Percentiles rank a stretch among this genome's conserved stretches.
Conservation (phyloP, 176 grass and related monocot species). For the Bolboschoenus planiculmis region DNA sequence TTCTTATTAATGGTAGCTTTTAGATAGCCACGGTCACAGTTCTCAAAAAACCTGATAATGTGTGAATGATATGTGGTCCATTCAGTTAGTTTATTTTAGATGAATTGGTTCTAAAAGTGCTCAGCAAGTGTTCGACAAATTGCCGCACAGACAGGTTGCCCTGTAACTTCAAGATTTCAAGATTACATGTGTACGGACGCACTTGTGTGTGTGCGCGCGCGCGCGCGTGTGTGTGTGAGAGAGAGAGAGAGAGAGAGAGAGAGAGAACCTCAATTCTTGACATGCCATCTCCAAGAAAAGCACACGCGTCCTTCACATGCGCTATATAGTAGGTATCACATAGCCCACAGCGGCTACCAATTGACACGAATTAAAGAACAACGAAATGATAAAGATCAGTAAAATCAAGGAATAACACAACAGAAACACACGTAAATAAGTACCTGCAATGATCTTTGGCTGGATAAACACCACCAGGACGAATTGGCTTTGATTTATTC, state of each 20-base stretch:
- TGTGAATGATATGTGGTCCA: too few relatives aligned
- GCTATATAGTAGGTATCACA: slow-evolving; percentile 96
- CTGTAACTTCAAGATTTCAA: too few relatives aligned
- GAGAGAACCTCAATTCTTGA: slow-evolving; percentile 67
- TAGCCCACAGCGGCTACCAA: slow-evolving; percentile 57
- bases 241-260: not conserved
- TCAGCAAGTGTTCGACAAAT: not conserved
- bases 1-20: too few relatives aligned
- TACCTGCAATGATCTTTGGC: slow-evolving; percentile 97
- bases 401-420: not conserved
- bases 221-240: not conserved
- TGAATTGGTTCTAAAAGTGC: not conserved
- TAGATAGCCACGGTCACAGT: too few relatives aligned
- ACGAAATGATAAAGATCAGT: not conserved
- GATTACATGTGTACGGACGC: too few relatives aligned
- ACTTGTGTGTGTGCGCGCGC: too few relatives aligned
- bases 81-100: too few relatives aligned
- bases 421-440: not conserved
- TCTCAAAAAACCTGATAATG: too few relatives aligned
- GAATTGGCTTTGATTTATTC: slow-evolving; percentile 63
- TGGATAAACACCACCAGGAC: slow-evolving; percentile 75
- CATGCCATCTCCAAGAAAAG: slow-evolving; percentile 92
- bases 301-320: slow-evolving; percentile 76
- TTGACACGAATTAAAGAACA: not conserved
- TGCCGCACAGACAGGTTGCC: not conserved